Percentiles rank a stretch among this genome's conserved stretches.
phyloP scores from a whole-genome alignment of 495 filamentous ascomycete genomes.

The Hyphodiscus hymeniophilus region DNA sequence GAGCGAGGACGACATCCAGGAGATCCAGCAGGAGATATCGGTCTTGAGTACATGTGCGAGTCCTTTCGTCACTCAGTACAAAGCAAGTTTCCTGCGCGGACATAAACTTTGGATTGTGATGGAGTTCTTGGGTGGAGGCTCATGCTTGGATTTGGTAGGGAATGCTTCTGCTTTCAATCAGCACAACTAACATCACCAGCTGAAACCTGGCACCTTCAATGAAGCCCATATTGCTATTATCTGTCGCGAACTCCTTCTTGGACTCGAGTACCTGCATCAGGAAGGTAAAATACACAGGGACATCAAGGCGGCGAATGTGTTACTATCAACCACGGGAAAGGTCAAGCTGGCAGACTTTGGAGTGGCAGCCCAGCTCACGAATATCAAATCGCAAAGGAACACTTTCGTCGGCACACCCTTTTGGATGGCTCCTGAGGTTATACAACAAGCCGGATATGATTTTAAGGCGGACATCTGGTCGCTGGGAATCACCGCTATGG shows the following conservation, averaged over 20 bases:
- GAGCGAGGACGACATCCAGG: constrained; percentile 93
- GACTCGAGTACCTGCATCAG: constrained; percentile 85
- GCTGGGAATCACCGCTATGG: constrained; percentile 90
- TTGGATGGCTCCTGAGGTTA: constrained; percentile 99
- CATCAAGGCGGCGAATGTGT: constrained; percentile 92
- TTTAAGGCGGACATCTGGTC: constrained; percentile 99
- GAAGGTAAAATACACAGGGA: constrained; percentile 97
- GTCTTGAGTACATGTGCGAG: constrained; percentile 91
- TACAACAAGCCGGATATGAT: constrained; percentile 93
- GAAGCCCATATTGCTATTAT: constrained; percentile 93
- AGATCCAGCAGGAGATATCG: constrained; percentile 96
- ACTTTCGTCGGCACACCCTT: constrained; percentile 99
- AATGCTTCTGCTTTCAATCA: background rate
- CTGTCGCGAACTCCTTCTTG: constrained; percentile 81
- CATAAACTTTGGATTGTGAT: constrained; percentile 99
- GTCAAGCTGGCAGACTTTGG: constrained; percentile 98
- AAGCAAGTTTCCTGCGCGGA: constrained; percentile 86
- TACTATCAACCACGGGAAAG: constrained; percentile 79
- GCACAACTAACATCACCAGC: constrained; percentile 34
- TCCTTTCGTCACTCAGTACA: constrained; percentile 91
- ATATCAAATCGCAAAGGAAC: constrained; percentile 96
- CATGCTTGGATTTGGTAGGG: constrained; percentile 79
- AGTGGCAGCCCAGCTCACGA: constrained; percentile 90
- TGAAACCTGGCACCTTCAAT: constrained; percentile 86
- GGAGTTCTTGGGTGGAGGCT: constrained; percentile 93